These are phyloP conservation scores for Macadamia tetraphylla DNA, from an alignment of 164 flowering plant species.

Conservation along the genomic window DNA sequence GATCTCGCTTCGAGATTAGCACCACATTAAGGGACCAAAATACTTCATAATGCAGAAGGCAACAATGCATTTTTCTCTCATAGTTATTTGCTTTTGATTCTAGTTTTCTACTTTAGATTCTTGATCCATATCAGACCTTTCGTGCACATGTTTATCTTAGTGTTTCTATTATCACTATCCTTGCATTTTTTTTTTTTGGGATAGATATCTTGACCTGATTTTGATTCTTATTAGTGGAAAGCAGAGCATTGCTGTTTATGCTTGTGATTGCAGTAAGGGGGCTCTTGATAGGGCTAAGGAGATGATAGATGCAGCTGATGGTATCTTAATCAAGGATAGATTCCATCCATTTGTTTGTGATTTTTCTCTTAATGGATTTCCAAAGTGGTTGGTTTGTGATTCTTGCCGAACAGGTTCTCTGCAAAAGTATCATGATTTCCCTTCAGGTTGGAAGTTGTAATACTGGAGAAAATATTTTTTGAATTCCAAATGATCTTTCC, in stretches of 20 bases:
- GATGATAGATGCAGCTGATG: slow-evolving; percentile 27
- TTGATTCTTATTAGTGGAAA: slow-evolving; percentile 37
- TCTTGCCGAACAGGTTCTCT: slow-evolving; percentile 27
- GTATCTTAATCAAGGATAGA: slow-evolving; percentile 28
- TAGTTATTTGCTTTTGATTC: neutral
- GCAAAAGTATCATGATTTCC: slow-evolving; percentile 13
- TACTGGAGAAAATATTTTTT: neutral
- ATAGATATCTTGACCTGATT: neutral
- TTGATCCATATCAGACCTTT: neutral
- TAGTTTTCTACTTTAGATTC: neutral
- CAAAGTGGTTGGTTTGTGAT: slow-evolving; percentile 63
- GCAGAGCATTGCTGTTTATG: slow-evolving; percentile 46
- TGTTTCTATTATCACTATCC: too few species aligned
- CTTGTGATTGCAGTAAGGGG: slow-evolving; percentile 81
- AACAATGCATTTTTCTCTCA: neutral
- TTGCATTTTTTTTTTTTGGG: neutral
- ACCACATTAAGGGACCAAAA: too few species aligned
- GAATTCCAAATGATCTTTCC: neutral
- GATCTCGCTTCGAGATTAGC: too few species aligned
- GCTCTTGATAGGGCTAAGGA: slow-evolving; percentile 67
- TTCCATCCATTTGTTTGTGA: slow-evolving; percentile 73
- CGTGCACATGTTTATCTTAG: neutral
- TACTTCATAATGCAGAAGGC: too few species aligned
- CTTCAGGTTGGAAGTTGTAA: slow-evolving; percentile 33
- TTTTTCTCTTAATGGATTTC: slow-evolving; percentile 51